These are phyloP conservation scores for Kodamaea sp. DNA, from an alignment of 1,139 yeast genomes.

Conservation along the genomic window DNA sequence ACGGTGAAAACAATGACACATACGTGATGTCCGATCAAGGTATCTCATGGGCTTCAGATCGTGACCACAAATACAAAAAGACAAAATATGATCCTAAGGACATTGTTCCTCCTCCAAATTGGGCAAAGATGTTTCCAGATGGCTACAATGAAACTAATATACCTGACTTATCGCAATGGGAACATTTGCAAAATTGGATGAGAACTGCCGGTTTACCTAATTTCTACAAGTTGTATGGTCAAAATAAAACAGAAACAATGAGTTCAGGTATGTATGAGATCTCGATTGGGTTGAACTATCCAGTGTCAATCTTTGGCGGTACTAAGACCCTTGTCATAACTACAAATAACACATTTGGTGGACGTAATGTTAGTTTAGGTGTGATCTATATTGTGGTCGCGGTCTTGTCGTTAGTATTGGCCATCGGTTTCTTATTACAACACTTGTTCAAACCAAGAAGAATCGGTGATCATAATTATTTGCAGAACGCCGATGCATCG, in stretches of 20 bases:
- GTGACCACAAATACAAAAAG: slow-evolving; percentile 50
- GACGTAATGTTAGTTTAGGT: slow-evolving; percentile 65
- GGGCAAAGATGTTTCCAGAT: slow-evolving; percentile 62
- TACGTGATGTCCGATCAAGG: slow-evolving; percentile 52
- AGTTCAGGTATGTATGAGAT: slow-evolving; percentile 58
- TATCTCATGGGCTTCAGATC: slow-evolving; percentile 68
- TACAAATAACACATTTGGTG: slow-evolving; percentile 67
- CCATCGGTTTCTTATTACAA: slow-evolving; percentile 43
- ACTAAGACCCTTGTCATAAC: slow-evolving; percentile 64
- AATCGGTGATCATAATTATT: slow-evolving; percentile 44
- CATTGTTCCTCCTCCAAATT: slow-evolving; percentile 75
- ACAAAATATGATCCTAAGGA: slow-evolving; percentile 56
- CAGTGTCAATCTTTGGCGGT: slow-evolving; percentile 66
- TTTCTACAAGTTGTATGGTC: slow-evolving; percentile 63
- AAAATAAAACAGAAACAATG: slow-evolving; percentile 48
- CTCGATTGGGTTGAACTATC: slow-evolving; percentile 62
- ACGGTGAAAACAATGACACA: slow-evolving; percentile 38
- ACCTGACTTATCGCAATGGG: slow-evolving; percentile 52
- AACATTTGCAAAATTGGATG: slow-evolving; percentile 72
- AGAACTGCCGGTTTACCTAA: slow-evolving; percentile 74
- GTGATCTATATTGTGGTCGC: slow-evolving; percentile 66
- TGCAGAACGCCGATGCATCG: slow-evolving; percentile 21
- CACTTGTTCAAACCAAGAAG: slow-evolving; percentile 46
- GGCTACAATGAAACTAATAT: slow-evolving; percentile 67
- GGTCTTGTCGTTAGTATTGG: slow-evolving; percentile 45